Evolutionary conservation across 23 red algal species (phyloP), one percentile per base, ranked within the genome.

Genomic region (Chondrus crispus): DNA sequence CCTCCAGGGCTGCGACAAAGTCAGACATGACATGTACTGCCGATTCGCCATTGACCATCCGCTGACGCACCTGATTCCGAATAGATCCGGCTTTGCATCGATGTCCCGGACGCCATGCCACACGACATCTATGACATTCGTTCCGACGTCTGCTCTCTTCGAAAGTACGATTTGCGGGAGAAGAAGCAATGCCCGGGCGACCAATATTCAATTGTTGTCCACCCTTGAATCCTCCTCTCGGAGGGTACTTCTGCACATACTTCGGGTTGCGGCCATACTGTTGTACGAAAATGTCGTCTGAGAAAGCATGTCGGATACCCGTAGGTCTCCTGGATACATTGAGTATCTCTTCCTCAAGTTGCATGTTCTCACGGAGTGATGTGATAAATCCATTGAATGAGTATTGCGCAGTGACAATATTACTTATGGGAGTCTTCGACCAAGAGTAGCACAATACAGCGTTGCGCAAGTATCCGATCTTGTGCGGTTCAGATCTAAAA

Each of bases 351-450:
- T 60, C 37, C 28, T 57, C 26, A 0, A 90, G 46, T 32, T 88
- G 66, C 6, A 88, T 9, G 52, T 24, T 11, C 62, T 88, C 68
- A n/a, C 69, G 36, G 11, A 88, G 64, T 8, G 66, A 63, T 9
- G 85, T 88, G 0, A 88, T 3, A 75, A 75, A 88, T 2, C 43
- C 48, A 41, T 80, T 78, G 68, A 90, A 79, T 55, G 69, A 64
- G 55, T 90, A 90, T 50, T 77, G 13, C 28, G 33, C 40, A 5
- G 85, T 75, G 13, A 77, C 50, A 28, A 75, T 75, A 45, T 51
- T 77, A 16, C 85, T 29, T 19, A 62, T 79, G 16, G 49, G 32
- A 6, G 43, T 14, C 39, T 68, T 64, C 19, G 72, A 46, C 74
- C 74, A 80, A 41, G 63, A 16, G 10, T 38, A 7, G 2, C 47